Percentiles rank a stretch among this genome's conserved stretches.
phyloP scores from a whole-genome alignment of 2,329 filamentous ascomycete species.

The Sphaerulina populicola region DNA sequence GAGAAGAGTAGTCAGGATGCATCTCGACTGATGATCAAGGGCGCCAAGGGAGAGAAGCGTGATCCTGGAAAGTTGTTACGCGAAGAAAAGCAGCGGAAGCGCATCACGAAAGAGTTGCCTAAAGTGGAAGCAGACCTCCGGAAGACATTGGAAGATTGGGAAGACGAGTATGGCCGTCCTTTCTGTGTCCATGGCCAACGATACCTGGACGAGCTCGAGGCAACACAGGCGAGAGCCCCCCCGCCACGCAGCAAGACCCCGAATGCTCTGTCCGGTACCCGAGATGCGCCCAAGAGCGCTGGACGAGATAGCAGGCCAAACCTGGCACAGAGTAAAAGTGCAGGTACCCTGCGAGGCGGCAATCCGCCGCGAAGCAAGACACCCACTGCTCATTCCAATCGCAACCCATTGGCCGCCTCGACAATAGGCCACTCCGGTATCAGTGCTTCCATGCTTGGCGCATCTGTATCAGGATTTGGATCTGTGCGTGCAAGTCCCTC shows the following conservation, averaged over 20 bases:
- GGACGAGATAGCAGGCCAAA: constrained; percentile 17
- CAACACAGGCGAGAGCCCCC: constrained; percentile 50
- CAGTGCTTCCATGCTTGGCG: constrained; percentile 10
- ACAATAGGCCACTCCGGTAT: constrained; percentile 31
- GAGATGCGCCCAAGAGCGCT: constrained; percentile 28
- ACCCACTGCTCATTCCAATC: constrained; percentile 33
- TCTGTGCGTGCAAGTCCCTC: constrained; percentile 47
- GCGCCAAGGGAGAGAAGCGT: constrained; percentile 85
- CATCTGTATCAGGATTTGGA: constrained; percentile 19
- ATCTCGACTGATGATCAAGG: constrained; percentile 81
- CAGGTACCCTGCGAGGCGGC: constrained; percentile 37
- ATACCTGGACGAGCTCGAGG: constrained; percentile 78
- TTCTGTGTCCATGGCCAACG: constrained; percentile 89
- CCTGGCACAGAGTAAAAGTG: constrained; percentile 26
- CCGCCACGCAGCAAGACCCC: constrained; percentile 60
- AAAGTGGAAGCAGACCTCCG: constrained; percentile 80
- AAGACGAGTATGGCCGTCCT: constrained; percentile 85
- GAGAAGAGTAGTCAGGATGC: constrained; percentile 89
- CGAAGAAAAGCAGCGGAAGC: constrained; percentile 98
- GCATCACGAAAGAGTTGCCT: constrained; percentile 89
- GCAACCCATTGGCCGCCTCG: constrained; percentile 26
- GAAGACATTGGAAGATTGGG: constrained; percentile 75
- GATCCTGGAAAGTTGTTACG: constrained; percentile 88
- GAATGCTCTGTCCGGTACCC: constrained; percentile 24
- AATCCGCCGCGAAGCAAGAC: constrained; percentile 40